phyloP scores from a whole-genome alignment of 2,329 filamentous ascomycete species.

The Penicillium frequentans region DNA sequence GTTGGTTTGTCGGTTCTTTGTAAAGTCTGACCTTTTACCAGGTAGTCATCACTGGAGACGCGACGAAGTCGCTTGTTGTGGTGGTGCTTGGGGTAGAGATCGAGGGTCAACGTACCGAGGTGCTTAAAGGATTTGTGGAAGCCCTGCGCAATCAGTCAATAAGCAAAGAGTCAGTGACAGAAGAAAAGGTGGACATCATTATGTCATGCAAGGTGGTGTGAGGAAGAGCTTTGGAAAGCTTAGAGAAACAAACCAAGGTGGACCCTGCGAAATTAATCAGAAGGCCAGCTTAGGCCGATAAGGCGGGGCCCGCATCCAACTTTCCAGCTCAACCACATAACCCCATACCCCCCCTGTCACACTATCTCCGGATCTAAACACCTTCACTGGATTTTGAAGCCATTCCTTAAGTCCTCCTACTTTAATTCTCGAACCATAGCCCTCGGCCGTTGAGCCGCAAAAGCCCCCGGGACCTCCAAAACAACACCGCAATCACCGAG shows the following conservation, averaged over 20 bases:
- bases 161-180: not conserved
- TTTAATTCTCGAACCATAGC: not conserved
- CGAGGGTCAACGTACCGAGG: not conserved
- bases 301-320: conserved; percentile 13
- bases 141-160: no score
- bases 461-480: not conserved
- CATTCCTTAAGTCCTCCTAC: not conserved
- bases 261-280: not conserved
- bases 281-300: conserved; percentile 15
- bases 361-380: not conserved
- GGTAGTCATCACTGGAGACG: conserved; percentile 44
- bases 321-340: not conserved
- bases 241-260: not conserved
- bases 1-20: conserved; percentile 26
- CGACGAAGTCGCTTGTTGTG: not conserved
- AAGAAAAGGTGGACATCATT: not conserved
- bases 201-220: not conserved
- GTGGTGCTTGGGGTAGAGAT: not conserved
- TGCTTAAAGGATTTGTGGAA: not conserved
- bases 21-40: conserved; percentile 50
- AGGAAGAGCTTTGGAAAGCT: not conserved
- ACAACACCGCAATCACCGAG: conserved; percentile 10
- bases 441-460: conserved; percentile 7
- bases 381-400: not conserved
- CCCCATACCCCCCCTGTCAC: not conserved